Percentiles rank a stretch among this genome's conserved stretches.
These are phyloP conservation scores for Thermochaetoides thermophila DNA, from an alignment of 495 filamentous ascomycete species.

Conservation along the genomic window DNA sequence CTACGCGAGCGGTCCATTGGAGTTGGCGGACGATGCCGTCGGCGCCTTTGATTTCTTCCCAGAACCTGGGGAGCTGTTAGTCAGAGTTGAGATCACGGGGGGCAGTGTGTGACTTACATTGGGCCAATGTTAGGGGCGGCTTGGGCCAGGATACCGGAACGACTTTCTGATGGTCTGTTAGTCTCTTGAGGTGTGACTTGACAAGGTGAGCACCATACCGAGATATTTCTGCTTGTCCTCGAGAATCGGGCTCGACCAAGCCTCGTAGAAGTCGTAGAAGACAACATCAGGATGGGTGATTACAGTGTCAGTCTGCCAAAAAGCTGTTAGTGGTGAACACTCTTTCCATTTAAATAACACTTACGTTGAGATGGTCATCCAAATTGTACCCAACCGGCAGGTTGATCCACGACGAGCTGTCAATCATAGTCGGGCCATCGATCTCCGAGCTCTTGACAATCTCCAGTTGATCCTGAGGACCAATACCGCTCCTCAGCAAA, in stretches of 20 bases:
- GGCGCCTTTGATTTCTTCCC: slow-evolving; percentile 41
- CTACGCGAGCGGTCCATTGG: slow-evolving; percentile 50
- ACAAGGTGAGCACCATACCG: slow-evolving; percentile 5
- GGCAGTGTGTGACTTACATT: slow-evolving; percentile 21
- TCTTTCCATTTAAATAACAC: neutral
- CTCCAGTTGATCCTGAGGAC: slow-evolving; percentile 45
- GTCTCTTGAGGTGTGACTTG: neutral
- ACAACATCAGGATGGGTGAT: slow-evolving; percentile 45
- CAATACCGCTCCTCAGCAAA: slow-evolving; percentile 46
- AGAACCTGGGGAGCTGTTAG: slow-evolving; percentile 23
- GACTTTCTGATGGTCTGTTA: slow-evolving; percentile 21
- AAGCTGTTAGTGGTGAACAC: neutral
- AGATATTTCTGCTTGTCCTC: slow-evolving; percentile 25
- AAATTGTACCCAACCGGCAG: slow-evolving; percentile 63
- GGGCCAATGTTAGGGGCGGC: slow-evolving; percentile 54
- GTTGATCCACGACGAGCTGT: slow-evolving; percentile 45
- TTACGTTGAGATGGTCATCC: slow-evolving; percentile 52
- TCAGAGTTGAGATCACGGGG: neutral
- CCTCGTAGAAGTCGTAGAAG: slow-evolving; percentile 51
- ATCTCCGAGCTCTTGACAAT: slow-evolving; percentile 35
- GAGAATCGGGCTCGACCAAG: slow-evolving; percentile 31
- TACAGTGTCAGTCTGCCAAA: slow-evolving; percentile 41
- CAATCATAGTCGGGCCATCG: slow-evolving; percentile 40
- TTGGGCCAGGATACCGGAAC: slow-evolving; percentile 50
- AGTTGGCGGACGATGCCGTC: slow-evolving; percentile 52